Percentiles rank a stretch among this genome's conserved stretches.
Evolutionary conservation across 257 asterid genomes (phyloP).

Genomic region (Solanum virginianum): DNA sequence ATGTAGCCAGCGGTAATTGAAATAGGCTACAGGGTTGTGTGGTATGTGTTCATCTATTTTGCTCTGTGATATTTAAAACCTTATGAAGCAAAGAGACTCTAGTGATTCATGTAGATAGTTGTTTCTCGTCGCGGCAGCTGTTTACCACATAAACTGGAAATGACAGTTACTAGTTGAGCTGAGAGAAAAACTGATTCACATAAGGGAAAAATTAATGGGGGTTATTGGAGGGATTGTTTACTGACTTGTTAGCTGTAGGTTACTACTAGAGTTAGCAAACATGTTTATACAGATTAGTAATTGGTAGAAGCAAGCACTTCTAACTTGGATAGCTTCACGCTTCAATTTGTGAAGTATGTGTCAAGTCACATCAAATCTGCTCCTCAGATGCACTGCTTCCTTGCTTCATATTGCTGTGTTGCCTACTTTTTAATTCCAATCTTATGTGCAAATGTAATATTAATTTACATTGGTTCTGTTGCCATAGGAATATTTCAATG

Average conservation of each 20-base stretch:
- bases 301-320: not conserved
- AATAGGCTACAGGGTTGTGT: not conserved
- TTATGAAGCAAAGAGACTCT: not conserved
- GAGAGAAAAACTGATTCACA: not conserved
- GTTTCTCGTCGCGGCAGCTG: not conserved
- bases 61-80: not conserved
- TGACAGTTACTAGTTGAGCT: not conserved
- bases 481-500: constrained; percentile 63
- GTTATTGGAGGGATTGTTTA: not conserved
- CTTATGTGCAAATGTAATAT: not conserved
- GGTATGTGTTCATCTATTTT: not conserved
- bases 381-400: not conserved
- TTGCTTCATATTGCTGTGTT: not conserved
- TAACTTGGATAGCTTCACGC: not conserved
- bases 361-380: not conserved
- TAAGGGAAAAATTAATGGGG: not conserved
- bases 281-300: not conserved
- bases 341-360: not conserved
- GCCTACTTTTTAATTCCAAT: not conserved
- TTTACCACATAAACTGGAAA: not conserved
- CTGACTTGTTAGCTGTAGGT: not conserved
- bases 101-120: not conserved
- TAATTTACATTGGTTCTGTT: not conserved
- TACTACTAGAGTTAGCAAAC: not conserved
- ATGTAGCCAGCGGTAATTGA: not conserved